Evolutionary conservation across 2,329 filamentous ascomycete species (phyloP).

Genomic region (Colletotrichum cuscutae): DNA sequence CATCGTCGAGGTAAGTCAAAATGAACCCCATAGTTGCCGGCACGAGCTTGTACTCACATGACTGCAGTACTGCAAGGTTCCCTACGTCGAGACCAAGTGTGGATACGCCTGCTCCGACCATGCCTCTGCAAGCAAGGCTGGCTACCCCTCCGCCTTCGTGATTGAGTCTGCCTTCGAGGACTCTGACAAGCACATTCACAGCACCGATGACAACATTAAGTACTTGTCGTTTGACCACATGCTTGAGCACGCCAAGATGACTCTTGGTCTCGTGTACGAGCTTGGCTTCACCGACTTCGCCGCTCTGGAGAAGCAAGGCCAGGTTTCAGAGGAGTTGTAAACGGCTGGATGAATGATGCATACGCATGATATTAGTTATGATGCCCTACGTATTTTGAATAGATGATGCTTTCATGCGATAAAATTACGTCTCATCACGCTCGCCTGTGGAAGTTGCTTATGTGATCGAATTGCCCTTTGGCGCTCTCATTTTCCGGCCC

Average conservation of each 20-base stretch:
- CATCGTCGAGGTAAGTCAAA: slow-evolving; percentile 69
- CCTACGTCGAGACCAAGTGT: slow-evolving; percentile 87
- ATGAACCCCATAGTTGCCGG: slow-evolving; percentile 7
- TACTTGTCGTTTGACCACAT: slow-evolving; percentile 88
- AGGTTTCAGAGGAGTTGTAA: slow-evolving; percentile 50
- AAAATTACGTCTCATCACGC: too few relatives aligned
- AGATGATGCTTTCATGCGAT: not conserved
- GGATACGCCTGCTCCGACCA: slow-evolving; percentile 87
- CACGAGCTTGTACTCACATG: slow-evolving; percentile 21
- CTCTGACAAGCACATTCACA: slow-evolving; percentile 76
- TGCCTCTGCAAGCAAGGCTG: slow-evolving; percentile 77
- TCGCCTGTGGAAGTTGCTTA: not conserved
- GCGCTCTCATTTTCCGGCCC: not conserved
- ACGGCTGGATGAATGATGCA: not conserved
- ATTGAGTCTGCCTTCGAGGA: slow-evolving; percentile 78
- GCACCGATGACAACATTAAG: slow-evolving; percentile 76
- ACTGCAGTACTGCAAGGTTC: slow-evolving; percentile 84
- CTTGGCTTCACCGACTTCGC: slow-evolving; percentile 80
- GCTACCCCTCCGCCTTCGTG: slow-evolving; percentile 80
- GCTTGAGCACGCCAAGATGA: slow-evolving; percentile 89
- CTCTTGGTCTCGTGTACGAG: slow-evolving; percentile 85
- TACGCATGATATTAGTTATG: not conserved
- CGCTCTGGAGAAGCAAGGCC: slow-evolving; percentile 46
- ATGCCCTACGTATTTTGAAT: not conserved
- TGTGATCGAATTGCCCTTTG: not conserved